Evolutionary conservation across 2,329 filamentous ascomycete genomes (phyloP), one percentile per base, ranked within the genome.

Genomic region (Fonsecaea pugnacius): DNA sequence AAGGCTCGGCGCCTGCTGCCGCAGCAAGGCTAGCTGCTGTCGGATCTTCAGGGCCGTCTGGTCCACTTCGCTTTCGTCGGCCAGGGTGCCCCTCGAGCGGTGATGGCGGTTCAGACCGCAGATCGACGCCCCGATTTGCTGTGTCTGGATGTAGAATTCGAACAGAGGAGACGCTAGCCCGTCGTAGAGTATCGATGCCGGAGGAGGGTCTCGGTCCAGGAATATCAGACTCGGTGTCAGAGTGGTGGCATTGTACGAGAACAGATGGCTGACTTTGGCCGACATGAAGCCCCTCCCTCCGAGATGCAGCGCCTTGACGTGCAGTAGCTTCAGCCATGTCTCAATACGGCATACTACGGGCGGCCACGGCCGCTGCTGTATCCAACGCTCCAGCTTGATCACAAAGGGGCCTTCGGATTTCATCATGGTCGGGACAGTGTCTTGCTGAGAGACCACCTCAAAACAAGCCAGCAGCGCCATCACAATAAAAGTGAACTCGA

Each of bases 11-110:
- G 75, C 69, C n/a, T 63, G 62, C 55, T 75, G 74, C 74, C 75
- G 76, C 54, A 77, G 72, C 9, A 69, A 65, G 60, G 76, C 73
- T 4, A 77, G 73, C 52, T 77, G 75, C 18, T 74, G 74, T 33
- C 74, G 73, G 8, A 77, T 72, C 55, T 73, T 73, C 62, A 75
- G 73, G 14, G 75, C 75, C 24, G 77, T 73, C 40, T 76, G 74
- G 33, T 77, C 72, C 27, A 77, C 75, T 63, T 77, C 75, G 32
- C 75, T 76, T 65, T 77, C 75, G 60, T 77, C 75, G 35, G 70
- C 72, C 14, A 77, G 71, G 1, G 75, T 76, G 38, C 75, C 75
- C 4, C 75, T 74, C 24, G 71, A 75, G 65, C 75, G 75, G 62
- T 77, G 75, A 60, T 77, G 75, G 18, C 77, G 69, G 18, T 57